These are phyloP conservation scores for Apiotrichum sp. DNA, from an alignment of 1,284 basidiomycete genomes.

Conservation along the genomic window DNA sequence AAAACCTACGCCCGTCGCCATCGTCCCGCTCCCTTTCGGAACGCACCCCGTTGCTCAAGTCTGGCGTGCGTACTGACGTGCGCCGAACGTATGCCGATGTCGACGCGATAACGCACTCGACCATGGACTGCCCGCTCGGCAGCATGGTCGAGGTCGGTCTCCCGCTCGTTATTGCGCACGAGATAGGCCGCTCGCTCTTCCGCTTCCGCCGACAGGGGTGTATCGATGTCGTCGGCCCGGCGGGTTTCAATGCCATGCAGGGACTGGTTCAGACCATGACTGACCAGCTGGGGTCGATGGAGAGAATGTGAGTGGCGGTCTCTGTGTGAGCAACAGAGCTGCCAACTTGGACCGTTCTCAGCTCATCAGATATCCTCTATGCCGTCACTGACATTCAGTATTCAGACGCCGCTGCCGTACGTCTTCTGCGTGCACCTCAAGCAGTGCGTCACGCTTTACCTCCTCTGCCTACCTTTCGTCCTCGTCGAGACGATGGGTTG, in stretches of 20 bases:
- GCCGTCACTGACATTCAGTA: slow-evolving; percentile 3
- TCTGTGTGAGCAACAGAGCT: not conserved
- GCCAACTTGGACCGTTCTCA: too few species aligned
- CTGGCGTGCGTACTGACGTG: slow-evolving; percentile 37
- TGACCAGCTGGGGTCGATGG: slow-evolving; percentile 75
- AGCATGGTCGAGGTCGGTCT: slow-evolving; percentile 35
- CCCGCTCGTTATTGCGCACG: slow-evolving; percentile 56
- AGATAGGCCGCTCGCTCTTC: slow-evolving; percentile 63
- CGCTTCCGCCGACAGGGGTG: slow-evolving; percentile 68
- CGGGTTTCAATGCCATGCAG: slow-evolving; percentile 73
- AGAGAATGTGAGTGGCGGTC: slow-evolving; percentile 54
- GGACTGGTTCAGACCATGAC: slow-evolving; percentile 63
- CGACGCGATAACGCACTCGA: not conserved
- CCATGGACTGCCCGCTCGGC: slow-evolving; percentile 17
- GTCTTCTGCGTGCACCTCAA: slow-evolving; percentile 73
- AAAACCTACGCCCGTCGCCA: too few species aligned
- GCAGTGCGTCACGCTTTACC: slow-evolving; percentile 82
- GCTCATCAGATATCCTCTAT: too few species aligned
- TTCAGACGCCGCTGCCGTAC: slow-evolving; percentile 43
- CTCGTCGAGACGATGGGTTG: slow-evolving; percentile 60
- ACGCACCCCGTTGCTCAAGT: slow-evolving; percentile 42
- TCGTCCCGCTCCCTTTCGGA: slow-evolving; percentile 15
- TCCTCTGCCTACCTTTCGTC: slow-evolving; percentile 78
- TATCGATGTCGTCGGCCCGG: slow-evolving; percentile 75
- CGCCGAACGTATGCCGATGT: slow-evolving; percentile 23